phyloP scores from a whole-genome alignment of 495 filamentous ascomycete species.

The Neurospora sp. region DNA sequence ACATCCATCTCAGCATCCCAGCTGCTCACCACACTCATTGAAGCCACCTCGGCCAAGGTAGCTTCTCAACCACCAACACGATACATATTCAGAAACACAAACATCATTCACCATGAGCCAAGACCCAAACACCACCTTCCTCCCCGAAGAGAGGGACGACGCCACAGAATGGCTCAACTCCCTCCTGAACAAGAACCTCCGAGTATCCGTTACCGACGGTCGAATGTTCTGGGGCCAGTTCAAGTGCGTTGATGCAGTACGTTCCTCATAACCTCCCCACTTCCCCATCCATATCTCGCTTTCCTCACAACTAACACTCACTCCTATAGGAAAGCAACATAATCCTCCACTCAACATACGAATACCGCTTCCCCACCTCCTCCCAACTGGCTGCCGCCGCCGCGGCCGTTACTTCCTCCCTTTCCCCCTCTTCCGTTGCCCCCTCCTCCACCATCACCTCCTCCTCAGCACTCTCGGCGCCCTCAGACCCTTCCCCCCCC shows the following conservation, averaged over 20 bases:
- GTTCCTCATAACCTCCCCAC: background rate
- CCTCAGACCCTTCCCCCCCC: background rate
- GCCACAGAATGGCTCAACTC: conserved; percentile 34
- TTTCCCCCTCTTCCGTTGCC: conserved; percentile 45
- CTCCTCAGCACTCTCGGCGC: background rate
- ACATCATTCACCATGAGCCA: background rate
- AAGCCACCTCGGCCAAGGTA: background rate
- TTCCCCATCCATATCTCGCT: background rate
- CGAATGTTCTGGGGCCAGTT: conserved; percentile 85
- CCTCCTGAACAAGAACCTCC: conserved; percentile 58
- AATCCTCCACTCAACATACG: conserved; percentile 73
- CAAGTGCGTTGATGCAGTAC: conserved; percentile 88
- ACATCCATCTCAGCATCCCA: too few relatives aligned
- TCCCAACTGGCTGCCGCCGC: background rate
- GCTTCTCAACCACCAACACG: background rate
- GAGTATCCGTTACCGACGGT: conserved; percentile 70
- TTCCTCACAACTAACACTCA: background rate
- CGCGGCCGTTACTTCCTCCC: background rate
- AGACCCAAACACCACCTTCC: background rate
- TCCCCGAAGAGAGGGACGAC: conserved; percentile 19
- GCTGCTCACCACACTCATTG: conserved; percentile 1
- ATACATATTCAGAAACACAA: background rate
- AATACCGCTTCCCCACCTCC: conserved; percentile 23
- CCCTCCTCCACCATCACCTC: conserved; percentile 10
- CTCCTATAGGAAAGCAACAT: conserved; percentile 50